Evolutionary conservation across 495 filamentous ascomycete genomes (phyloP), one percentile per base, ranked within the genome.

Genomic region (Xylaria flabelliformis): DNA sequence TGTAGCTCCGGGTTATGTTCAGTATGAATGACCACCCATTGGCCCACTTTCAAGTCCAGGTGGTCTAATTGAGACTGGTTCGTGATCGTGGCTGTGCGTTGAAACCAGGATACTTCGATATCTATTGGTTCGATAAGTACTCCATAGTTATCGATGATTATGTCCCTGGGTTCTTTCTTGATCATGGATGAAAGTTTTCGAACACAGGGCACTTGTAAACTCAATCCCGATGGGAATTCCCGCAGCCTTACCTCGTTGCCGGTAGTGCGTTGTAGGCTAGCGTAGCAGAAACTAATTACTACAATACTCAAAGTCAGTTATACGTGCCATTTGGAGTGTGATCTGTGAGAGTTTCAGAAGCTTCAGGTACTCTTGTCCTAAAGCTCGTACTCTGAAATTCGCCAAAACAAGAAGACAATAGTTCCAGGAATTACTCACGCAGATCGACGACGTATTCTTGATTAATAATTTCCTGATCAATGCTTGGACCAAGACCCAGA

Each of bases 361-460:
- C 36, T 39, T 39, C 36, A 39, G 36, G 8, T 39, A 39, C 36
- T 39, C 36, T 39, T 39, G 36, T 39, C 36, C 36, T 39, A 39
- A 39, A 39, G 36, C 36, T 39, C 6, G 36, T 39, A 1, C 8
- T 39, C 36, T 39, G 36, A 39, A 8, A 39, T 4, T 39, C 6
- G 8, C 36, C 6, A 39, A 39, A 39, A 39, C 36, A 39, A 39
- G 7, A 39, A 39, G 36, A 39, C 8, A 39, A 39, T 39, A 39
- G 7, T 39, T 39, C 6, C 8, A 6, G 36, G 36, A 39, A 39
- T 39, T 8, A 39, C 36, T 39, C 36, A 39, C 36, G 85, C 5
- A 98, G 81, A 76, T 98, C 95, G 21, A 97, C 92, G 1, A 97
- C 95, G 50, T 90, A 87, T 10, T 94, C 94, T 73, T 96, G 91